Conservation (phyloP, 331 rosid species). For the Rosa hybrid region DNA sequence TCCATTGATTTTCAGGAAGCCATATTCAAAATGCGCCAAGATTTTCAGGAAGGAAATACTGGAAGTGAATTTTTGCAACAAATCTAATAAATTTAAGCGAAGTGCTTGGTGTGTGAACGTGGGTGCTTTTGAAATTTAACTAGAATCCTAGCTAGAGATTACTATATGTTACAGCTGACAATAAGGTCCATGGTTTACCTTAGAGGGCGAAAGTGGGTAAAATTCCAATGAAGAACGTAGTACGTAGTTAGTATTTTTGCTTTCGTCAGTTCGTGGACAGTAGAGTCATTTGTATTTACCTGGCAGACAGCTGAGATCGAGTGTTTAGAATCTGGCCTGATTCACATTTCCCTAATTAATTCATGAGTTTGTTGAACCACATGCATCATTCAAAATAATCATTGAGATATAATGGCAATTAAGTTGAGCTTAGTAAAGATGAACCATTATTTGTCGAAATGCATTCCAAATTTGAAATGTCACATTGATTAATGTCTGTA, state of each 20-base stretch:
- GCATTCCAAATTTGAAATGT: constrained; percentile 4
- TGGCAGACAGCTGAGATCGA: not conserved
- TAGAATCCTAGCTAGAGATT: not conserved
- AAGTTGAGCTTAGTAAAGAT: not conserved
- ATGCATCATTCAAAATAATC: constrained; percentile 5
- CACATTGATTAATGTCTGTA: not conserved
- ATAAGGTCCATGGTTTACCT: constrained; percentile 6
- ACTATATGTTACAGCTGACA: not conserved
- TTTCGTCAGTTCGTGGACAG: not conserved
- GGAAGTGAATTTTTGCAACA: constrained; percentile 22
- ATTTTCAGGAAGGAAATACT: constrained; percentile 39
- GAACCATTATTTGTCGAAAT: not conserved
- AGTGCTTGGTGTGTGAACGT: not conserved
- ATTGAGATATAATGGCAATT: not conserved
- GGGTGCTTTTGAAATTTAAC: not conserved
- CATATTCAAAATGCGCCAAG: constrained; percentile 37
- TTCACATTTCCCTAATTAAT: not conserved
- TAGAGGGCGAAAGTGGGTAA: not conserved
- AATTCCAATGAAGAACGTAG: not conserved
- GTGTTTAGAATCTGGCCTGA: not conserved
- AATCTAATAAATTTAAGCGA: no score
- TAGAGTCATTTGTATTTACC: not conserved
- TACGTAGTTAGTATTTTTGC: not conserved
- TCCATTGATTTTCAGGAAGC: constrained; percentile 47
- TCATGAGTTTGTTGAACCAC: not conserved